These are phyloP conservation scores for Penicillium angulare DNA, from an alignment of 495 filamentous ascomycete species.

Conservation along the genomic window DNA sequence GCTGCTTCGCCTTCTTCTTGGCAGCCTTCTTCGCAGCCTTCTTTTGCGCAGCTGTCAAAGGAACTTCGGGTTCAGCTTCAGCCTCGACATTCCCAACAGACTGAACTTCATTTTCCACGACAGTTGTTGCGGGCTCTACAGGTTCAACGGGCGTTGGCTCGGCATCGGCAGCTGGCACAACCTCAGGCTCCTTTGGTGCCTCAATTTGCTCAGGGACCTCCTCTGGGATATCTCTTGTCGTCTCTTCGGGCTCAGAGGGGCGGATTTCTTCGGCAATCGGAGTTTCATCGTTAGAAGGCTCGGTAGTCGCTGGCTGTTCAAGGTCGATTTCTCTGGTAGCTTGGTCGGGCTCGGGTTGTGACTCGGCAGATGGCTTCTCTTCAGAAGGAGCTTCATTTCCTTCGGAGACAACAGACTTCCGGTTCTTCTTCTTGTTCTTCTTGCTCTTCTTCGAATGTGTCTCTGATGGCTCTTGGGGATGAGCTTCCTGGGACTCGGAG, in stretches of 20 bases:
- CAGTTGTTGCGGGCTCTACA: neutral
- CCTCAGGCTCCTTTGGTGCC: constrained; percentile 1
- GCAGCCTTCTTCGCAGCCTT: constrained; percentile 44
- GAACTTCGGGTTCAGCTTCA: constrained; percentile 20
- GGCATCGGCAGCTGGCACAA: constrained; percentile 1
- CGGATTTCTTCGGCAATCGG: constrained; percentile 23
- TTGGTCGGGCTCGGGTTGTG: constrained; percentile 12
- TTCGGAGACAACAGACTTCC: constrained; percentile 26
- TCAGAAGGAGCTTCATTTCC: constrained; percentile 17
- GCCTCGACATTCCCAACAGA: constrained; percentile 1
- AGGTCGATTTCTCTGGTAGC: constrained; percentile 5
- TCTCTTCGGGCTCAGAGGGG: constrained; percentile 2
- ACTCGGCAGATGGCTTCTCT: constrained; percentile 11
- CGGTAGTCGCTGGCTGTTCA: constrained; percentile 13
- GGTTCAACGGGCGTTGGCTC: constrained; percentile 18
- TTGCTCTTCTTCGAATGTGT: constrained; percentile 30
- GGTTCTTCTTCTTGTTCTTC: constrained; percentile 37
- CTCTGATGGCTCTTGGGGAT: constrained; percentile 11
- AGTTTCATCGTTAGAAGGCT: constrained; percentile 14
- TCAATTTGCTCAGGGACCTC: constrained; percentile 4
- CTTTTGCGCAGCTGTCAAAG: constrained; percentile 26
- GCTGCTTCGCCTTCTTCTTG: constrained; percentile 27
- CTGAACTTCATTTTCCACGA: too few species aligned
- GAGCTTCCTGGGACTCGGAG: constrained; percentile 8
- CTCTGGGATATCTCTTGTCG: neutral